Conservation (phyloP, 345 rosid species). For the Syzygium oleosum region DNA sequence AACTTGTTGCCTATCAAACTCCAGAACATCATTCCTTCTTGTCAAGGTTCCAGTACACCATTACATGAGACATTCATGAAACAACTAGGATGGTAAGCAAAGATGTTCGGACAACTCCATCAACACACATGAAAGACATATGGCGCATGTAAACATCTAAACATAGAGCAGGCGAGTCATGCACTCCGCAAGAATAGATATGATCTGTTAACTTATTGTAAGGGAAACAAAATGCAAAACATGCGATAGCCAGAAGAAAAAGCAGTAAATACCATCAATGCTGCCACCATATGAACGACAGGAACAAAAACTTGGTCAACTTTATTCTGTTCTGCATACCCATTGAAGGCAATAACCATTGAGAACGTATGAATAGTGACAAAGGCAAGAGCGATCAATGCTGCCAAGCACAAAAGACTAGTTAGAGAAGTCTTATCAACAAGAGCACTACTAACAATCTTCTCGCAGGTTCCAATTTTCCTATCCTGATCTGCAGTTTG, state of each 20-base stretch:
- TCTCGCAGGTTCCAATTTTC: neutral
- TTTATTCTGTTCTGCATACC: slow-evolving; percentile 81
- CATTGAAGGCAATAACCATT: slow-evolving; percentile 92
- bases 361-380: slow-evolving; percentile 92
- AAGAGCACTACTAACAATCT: neutral
- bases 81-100: neutral
- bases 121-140: neutral
- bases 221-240: neutral
- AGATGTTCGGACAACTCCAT: neutral
- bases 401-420: slow-evolving; percentile 38
- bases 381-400: slow-evolving; percentile 80
- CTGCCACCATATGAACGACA: slow-evolving; percentile 69
- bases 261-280: slow-evolving; percentile 54
- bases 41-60: neutral
- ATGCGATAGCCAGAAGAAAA: neutral
- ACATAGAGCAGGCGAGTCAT: neutral
- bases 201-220: neutral
- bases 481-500: neutral
- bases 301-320: slow-evolving; percentile 82
- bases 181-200: neutral
- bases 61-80: neutral
- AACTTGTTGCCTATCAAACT: neutral
- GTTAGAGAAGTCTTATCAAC: slow-evolving; percentile 6
- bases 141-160: neutral
- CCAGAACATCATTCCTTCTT: neutral